Evolutionary conservation across 805 yeast species (phyloP).

Genomic region (Ogataea pilisensis): DNA sequence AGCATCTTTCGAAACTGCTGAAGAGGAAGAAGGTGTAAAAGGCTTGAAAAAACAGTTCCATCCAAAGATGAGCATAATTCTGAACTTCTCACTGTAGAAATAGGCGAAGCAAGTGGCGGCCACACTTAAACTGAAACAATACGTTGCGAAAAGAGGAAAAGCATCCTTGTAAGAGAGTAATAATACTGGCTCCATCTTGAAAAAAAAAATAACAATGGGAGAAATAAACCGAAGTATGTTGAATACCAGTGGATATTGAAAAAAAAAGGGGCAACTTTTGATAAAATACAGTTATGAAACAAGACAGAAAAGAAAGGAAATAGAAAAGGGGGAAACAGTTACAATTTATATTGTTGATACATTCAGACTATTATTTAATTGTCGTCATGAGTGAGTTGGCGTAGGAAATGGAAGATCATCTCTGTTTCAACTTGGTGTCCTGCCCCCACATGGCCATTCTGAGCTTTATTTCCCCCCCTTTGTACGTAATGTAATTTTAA

Average conservation of each 20-base stretch:
- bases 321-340: not conserved
- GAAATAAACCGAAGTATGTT: not conserved
- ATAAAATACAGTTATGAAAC: not conserved
- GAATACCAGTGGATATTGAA: not conserved
- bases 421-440: too few species aligned
- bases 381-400: too few species aligned
- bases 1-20: constrained; percentile 23
- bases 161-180: not conserved
- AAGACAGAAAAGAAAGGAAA: not conserved
- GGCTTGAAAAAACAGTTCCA: constrained; percentile 61
- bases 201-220: not conserved
- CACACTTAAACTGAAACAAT: constrained; percentile 2
- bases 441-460: too few species aligned
- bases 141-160: constrained; percentile 2
- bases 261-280: not conserved
- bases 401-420: too few species aligned
- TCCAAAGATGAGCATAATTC: constrained; percentile 30
- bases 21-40: constrained; percentile 37
- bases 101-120: constrained; percentile 2
- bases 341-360: too few species aligned
- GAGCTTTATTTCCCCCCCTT: too few species aligned
- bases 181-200: not conserved
- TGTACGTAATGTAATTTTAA: too few species aligned
- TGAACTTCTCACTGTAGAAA: constrained; percentile 13
- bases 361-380: too few species aligned